A percentile compares a stretch with the other conserved stretches of the same genome.
These are phyloP conservation scores for Flaveria sonorensis DNA, from an alignment of 129 eudicot species.

Conservation along the genomic window DNA sequence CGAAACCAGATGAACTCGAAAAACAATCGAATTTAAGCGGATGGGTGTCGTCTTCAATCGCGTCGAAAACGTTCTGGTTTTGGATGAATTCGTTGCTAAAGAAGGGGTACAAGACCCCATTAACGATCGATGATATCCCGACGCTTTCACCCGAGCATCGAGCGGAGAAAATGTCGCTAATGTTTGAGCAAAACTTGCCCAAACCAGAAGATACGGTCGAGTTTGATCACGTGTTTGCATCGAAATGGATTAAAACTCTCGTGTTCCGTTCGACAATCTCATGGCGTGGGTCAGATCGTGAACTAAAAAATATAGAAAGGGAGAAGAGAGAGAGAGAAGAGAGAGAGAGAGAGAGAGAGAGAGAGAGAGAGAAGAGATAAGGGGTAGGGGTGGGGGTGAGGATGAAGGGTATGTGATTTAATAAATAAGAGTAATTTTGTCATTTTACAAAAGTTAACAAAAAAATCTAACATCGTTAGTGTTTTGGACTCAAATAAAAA, in stretches of 20 bases:
- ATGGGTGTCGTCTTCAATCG: conserved; percentile 57
- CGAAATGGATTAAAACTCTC: conserved; percentile 58
- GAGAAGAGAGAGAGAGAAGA: too few species aligned
- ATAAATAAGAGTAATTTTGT: too few species aligned
- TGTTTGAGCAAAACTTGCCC: conserved; percentile 64
- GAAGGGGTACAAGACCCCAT: conserved; percentile 56
- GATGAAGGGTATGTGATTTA: too few species aligned
- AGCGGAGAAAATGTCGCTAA: conserved; percentile 51
- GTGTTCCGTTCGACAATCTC: conserved; percentile 63
- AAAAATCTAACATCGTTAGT: too few species aligned
- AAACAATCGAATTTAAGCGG: conserved; percentile 46
- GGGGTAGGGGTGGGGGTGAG: too few species aligned
- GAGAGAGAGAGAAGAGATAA: too few species aligned
- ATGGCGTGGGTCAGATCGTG: conserved; percentile 75
- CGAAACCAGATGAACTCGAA: conserved; percentile 21
- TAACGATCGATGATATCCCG: conserved; percentile 59
- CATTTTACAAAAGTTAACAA: too few species aligned
- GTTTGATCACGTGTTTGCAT: conserved; percentile 48
- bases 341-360: too few species aligned
- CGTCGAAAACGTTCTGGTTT: conserved; percentile 50
- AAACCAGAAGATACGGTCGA: conserved; percentile 50
- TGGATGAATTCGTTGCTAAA: conserved; percentile 60
- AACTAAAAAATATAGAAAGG: too few species aligned
- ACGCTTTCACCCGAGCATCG: conserved; percentile 52
- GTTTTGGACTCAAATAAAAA: too few species aligned